Conservation (phyloP, 768 basidiomycete genomes). For the Suillus sp. region DNA sequence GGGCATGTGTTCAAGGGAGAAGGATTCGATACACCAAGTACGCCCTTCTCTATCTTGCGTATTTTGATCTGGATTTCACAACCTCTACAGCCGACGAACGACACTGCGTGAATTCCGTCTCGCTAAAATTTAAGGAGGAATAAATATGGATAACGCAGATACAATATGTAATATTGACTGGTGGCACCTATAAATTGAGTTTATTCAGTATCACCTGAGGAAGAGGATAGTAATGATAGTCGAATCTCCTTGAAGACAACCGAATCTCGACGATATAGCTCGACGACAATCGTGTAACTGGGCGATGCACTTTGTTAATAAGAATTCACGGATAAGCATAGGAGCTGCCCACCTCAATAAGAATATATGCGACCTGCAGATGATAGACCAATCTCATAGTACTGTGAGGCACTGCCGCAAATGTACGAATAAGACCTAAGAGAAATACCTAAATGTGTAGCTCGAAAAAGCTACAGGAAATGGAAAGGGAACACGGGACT, state of each 20-base stretch:
- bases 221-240: background rate
- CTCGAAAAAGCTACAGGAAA: background rate
- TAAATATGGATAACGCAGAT: slow-evolving; percentile 10
- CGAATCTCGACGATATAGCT: background rate
- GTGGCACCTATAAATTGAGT: no score
- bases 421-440: background rate
- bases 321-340: background rate
- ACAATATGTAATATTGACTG: background rate
- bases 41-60: slow-evolving; percentile 26
- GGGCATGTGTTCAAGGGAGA: slow-evolving; percentile 97
- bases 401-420: background rate
- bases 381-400: background rate
- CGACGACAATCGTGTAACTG: no score
- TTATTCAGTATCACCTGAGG: background rate
- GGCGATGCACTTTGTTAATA: background rate
- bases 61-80: slow-evolving; percentile 7
- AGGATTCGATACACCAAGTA: slow-evolving; percentile 77
- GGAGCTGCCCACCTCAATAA: background rate
- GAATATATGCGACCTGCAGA: background rate
- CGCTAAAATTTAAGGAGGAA: slow-evolving; percentile 67
- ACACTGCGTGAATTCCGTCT: slow-evolving; percentile 90
- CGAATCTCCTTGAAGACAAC: background rate
- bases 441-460: background rate
- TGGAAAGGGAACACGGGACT: background rate
- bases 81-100: slow-evolving; percentile 66